Evolutionary conservation across 2,329 filamentous ascomycete species (phyloP), one percentile per base, ranked within the genome.

Genomic region (Botryotinia narcissicola): DNA sequence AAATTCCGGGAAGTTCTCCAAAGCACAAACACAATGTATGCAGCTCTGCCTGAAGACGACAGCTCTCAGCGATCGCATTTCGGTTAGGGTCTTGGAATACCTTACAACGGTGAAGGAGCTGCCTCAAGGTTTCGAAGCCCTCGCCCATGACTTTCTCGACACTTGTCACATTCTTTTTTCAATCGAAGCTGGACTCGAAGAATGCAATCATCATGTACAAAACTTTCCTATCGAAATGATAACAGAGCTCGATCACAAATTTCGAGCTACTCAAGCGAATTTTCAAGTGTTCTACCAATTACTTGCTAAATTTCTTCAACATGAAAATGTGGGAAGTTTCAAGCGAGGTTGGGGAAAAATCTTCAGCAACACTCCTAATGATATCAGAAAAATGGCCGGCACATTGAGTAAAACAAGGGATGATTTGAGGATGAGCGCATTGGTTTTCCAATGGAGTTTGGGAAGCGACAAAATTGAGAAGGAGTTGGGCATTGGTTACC

Each of bases 121-220:
- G 51, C 86, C 87, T 0, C 82, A 85, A 70, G 87, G 87, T 46
- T 88, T 91, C 80, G 86, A 87, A 74, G 82, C 85, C 40, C 84
- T 93, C 32, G 89, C 90, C 16, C 86, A 87, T 75, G 89, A 91
- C 76, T 92, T 92, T 78, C 85, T 93, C 73, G 90, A 92, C 73
- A 88, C 89, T 8, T 91, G 88, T 80, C 87, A 89, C 71, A 87
- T 90, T 60, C 84, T 93, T 60, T 91, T 90, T 84, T 87, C 88
- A n/a, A 89, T 92, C 75, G 90, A 92, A 81, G 87, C 88, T 35
- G 91, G 91, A 8, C 84, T 93, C 71, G 81, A 83, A n/a, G 87
- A 89, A 77, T 86, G 84, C 62, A 81, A 84, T 44, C 84, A 85
- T 59, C 85, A 84, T 32, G 82, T 83, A 25, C 87, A 88, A 76